phyloP scores from a whole-genome alignment of 495 filamentous ascomycete genomes.

The Extremus antarcticus region DNA sequence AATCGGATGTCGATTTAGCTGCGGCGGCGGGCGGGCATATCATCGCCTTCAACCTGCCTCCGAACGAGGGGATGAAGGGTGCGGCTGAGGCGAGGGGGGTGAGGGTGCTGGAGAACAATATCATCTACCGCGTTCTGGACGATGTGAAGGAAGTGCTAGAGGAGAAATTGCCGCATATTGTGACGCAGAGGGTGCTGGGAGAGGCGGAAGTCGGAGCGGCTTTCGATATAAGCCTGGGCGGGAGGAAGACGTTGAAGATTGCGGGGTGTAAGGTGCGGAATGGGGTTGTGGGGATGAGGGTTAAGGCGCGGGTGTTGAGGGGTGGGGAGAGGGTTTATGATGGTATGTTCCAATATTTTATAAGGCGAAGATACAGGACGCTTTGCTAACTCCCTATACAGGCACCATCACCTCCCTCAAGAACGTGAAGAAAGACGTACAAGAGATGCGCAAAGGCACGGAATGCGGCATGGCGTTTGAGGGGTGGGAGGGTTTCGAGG shows the following conservation, averaged over 20 bases:
- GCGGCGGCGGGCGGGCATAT: constrained; percentile 59
- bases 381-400: constrained; percentile 46
- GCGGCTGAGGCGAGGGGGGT: constrained; percentile 62
- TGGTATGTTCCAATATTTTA: constrained; percentile 65
- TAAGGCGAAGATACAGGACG: no score
- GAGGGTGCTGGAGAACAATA: constrained; percentile 68
- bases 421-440: constrained; percentile 81
- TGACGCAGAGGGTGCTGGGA: constrained; percentile 61
- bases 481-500: constrained; percentile 61
- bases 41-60: constrained; percentile 73
- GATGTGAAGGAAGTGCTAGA: constrained; percentile 61
- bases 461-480: constrained; percentile 90
- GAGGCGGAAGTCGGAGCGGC: constrained; percentile 78
- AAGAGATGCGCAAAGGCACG: constrained; percentile 75
- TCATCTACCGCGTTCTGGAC: constrained; percentile 88
- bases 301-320: constrained; percentile 62
- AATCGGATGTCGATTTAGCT: constrained; percentile 84
- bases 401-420: constrained; percentile 72
- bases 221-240: constrained; percentile 73
- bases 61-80: constrained; percentile 55
- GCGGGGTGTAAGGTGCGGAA: constrained; percentile 85
- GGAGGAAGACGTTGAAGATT: constrained; percentile 55
- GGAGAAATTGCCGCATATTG: constrained; percentile 51
- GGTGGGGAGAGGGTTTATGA: constrained; percentile 60
- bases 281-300: constrained; percentile 51